Conservation (phyloP, 2,329 filamentous ascomycete genomes). For the Magnaporthales sp. region DNA sequence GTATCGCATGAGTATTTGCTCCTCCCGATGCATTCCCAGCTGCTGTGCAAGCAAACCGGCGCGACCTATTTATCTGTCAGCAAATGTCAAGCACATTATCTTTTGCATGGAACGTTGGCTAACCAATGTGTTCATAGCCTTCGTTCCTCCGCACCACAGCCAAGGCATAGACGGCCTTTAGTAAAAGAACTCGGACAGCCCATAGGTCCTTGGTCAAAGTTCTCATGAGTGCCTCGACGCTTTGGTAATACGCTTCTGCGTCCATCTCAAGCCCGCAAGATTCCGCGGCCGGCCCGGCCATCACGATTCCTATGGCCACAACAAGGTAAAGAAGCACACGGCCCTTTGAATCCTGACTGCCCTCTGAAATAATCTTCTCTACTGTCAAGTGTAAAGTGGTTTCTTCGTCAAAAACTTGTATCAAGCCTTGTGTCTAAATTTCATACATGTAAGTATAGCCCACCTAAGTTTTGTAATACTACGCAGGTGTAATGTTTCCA, state of each 20-base stretch:
- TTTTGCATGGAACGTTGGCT: conserved; percentile 10
- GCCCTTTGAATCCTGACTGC: not conserved
- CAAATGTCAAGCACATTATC: not conserved
- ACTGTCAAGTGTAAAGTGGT: conserved; percentile 28
- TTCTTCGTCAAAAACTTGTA: conserved; percentile 49
- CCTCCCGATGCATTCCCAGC: conserved; percentile 4
- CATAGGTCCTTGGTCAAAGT: conserved; percentile 37
- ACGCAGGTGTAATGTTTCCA: conserved; percentile 7
- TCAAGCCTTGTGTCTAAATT: conserved; percentile 45
- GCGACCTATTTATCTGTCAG: conserved; percentile 1
- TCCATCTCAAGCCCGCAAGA: not conserved
- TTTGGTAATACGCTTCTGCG: conserved; percentile 5
- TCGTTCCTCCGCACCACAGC: conserved; percentile 53
- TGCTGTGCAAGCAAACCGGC: conserved; percentile 3
- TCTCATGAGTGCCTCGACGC: not conserved
- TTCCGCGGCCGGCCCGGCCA: conserved; percentile 39
- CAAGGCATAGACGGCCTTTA: conserved; percentile 59
- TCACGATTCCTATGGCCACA: conserved; percentile 52
- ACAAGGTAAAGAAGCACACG: conserved; percentile 44
- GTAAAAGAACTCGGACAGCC: conserved; percentile 52
- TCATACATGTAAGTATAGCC: not conserved
- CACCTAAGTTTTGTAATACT: not conserved
- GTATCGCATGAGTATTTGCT: conserved; percentile 5
- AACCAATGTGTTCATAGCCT: conserved; percentile 53
- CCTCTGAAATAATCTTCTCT: conserved; percentile 2